Conservation (phyloP, 75 land plant genomes). For the Picea sitchensis region DNA sequence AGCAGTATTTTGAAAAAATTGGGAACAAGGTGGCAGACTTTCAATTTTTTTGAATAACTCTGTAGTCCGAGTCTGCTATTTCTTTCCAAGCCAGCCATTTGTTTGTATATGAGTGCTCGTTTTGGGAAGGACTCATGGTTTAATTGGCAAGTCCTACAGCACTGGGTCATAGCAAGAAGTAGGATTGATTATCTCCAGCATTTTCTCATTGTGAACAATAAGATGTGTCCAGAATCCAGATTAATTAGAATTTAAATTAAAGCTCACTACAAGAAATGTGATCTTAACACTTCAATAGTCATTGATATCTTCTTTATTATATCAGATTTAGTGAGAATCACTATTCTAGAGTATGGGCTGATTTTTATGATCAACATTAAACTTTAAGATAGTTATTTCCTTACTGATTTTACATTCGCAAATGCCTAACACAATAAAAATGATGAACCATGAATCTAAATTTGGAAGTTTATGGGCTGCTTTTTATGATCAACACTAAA, state of each 20-base stretch:
- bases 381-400: no score
- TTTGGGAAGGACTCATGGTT: not conserved
- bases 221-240: not conserved
- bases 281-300: no score
- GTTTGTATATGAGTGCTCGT: not conserved
- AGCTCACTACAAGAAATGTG: not conserved
- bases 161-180: not conserved
- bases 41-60: not conserved
- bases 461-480: no score
- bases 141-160: not conserved
- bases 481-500: no score
- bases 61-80: not conserved
- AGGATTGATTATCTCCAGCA: not conserved
- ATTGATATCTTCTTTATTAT: no score
- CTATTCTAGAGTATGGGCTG: no score
- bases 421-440: no score
- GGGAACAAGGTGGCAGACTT: not conserved
- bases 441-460: no score
- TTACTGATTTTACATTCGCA: no score
- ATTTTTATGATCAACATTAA: no score
- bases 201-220: not conserved
- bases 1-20: no score
- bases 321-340: no score
- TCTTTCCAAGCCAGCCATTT: not conserved
- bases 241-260: not conserved